Evolutionary conservation across 306 rosid species (phyloP).

Genomic region (Carpinus fangiana): DNA sequence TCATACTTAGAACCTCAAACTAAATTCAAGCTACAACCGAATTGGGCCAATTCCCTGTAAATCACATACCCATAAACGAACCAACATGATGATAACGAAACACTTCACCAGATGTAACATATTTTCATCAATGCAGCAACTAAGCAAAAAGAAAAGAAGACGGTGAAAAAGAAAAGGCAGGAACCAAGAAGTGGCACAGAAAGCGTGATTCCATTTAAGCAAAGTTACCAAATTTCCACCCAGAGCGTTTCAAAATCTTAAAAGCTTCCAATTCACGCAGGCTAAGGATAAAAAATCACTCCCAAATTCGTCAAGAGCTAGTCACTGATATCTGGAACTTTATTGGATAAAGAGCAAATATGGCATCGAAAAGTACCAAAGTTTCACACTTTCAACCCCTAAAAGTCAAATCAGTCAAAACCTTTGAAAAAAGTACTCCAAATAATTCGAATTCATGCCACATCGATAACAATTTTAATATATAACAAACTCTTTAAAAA

Average conservation of each 20-base stretch:
- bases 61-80: not conserved
- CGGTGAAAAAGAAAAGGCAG: not conserved
- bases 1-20: not conserved
- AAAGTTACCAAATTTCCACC: not conserved
- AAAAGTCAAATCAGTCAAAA: conserved; percentile 8
- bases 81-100: not conserved
- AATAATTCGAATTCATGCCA: not conserved
- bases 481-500: not conserved
- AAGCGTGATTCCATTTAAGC: not conserved
- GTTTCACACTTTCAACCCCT: not conserved
- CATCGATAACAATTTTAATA: conserved; percentile 2
- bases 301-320: not conserved
- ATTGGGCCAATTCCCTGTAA: no score
- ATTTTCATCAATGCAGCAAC: not conserved
- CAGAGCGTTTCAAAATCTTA: not conserved
- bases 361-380: not conserved
- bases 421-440: not conserved
- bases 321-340: not conserved
- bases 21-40: no score
- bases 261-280: conserved; percentile 7
- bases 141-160: not conserved
- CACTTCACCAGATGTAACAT: not conserved
- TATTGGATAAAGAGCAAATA: not conserved
- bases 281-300: not conserved
- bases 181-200: not conserved